phyloP scores from a whole-genome alignment of 345 rosid genomes.

The Acer saccharum region DNA sequence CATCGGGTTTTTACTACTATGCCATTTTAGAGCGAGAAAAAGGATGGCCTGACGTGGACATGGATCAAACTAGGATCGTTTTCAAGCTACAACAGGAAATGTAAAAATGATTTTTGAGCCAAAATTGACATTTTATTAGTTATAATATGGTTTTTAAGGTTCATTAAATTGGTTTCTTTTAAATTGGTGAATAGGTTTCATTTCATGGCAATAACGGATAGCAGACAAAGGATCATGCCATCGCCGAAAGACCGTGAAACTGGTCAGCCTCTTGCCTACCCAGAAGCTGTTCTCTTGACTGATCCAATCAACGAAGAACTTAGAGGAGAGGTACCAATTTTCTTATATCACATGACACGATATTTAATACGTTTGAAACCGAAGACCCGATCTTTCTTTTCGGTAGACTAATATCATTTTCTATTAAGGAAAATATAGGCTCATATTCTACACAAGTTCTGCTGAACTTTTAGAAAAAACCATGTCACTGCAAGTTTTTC shows the following conservation, averaged over 20 bases:
- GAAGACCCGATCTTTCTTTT: no score
- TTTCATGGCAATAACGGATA: conserved; percentile 78
- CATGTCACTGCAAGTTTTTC: not conserved
- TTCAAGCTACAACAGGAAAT: conserved; percentile 65
- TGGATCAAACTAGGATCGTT: conserved; percentile 85
- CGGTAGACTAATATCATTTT: no score
- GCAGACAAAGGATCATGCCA: conserved; percentile 76
- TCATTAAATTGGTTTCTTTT: no score
- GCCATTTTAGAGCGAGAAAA: conserved; percentile 64
- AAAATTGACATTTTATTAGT: not conserved
- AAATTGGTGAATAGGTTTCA: conserved; percentile 52
- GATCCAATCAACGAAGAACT: conserved; percentile 51
- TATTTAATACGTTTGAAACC: no score
- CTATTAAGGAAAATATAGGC: no score
- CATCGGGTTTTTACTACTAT: conserved; percentile 69
- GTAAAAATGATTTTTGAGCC: conserved; percentile 31
- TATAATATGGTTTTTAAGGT: not conserved
- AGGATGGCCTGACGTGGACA: conserved; percentile 85
- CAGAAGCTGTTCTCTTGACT: conserved; percentile 86
- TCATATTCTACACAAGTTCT: not conserved
- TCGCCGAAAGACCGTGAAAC: conserved; percentile 44
- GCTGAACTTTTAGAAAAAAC: conserved; percentile 9
- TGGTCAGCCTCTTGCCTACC: conserved; percentile 56
- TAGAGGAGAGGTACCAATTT: conserved; percentile 63
- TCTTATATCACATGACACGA: not conserved